Evolutionary conservation across 2,329 filamentous ascomycete genomes (phyloP).

Genomic region (Fusarium circinatum): DNA sequence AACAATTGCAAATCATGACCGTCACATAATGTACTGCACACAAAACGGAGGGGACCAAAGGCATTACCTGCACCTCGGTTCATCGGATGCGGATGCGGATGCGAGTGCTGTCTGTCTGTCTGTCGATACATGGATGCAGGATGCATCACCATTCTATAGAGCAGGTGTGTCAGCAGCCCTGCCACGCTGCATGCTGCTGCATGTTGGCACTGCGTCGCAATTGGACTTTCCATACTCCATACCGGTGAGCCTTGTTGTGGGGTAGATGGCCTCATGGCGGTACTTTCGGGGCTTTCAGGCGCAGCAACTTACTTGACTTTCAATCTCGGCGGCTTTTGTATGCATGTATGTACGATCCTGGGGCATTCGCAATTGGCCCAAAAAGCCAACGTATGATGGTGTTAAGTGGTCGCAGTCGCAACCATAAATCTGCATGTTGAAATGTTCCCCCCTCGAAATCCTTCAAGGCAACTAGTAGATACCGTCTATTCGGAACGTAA

Average conservation of each 20-base stretch:
- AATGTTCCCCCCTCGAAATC: neutral
- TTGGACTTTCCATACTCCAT: slow-evolving; percentile 36
- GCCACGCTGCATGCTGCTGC: slow-evolving; percentile 9
- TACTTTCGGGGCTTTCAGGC: slow-evolving; percentile 14
- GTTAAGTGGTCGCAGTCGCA: neutral
- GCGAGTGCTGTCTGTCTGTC: neutral
- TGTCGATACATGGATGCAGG: slow-evolving; percentile 1
- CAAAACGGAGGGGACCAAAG: slow-evolving; percentile 1
- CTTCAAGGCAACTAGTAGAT: slow-evolving; percentile 6
- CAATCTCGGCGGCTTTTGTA: slow-evolving; percentile 23
- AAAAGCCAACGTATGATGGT: slow-evolving; percentile 10
- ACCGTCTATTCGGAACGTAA: slow-evolving; percentile 28
- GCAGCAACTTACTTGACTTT: neutral
- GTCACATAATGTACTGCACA: neutral
- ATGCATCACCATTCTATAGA: slow-evolving; percentile 21
- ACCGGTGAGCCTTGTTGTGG: slow-evolving; percentile 36
- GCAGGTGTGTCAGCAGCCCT: slow-evolving; percentile 30
- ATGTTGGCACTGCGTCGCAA: slow-evolving; percentile 13
- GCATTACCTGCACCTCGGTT: slow-evolving; percentile 13
- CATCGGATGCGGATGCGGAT: slow-evolving; percentile 7
- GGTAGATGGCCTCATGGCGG: slow-evolving; percentile 33
- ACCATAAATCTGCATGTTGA: neutral
- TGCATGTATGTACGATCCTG: neutral
- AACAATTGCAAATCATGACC: slow-evolving; percentile 2
- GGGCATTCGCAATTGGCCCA: neutral